Conservation (phyloP, 1,284 basidiomycete genomes). For the Pseudozyma flocculosa region DNA sequence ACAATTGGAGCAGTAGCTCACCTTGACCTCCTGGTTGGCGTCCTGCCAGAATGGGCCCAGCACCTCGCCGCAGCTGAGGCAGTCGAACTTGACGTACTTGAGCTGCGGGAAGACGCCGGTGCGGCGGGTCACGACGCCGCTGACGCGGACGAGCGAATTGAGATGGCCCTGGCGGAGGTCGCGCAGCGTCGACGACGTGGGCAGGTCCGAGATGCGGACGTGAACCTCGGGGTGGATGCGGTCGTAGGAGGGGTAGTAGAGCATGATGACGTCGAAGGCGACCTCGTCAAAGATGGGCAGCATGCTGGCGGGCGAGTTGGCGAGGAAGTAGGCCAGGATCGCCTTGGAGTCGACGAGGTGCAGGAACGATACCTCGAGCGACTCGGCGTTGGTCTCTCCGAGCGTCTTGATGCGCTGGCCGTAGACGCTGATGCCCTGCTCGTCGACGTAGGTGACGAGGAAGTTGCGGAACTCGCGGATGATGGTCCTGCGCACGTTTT, state of each 20-base stretch:
- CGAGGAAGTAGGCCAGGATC: constrained; percentile 94
- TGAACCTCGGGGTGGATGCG: constrained; percentile 98
- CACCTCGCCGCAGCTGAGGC: constrained; percentile 74
- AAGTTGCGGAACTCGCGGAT: constrained; percentile 91
- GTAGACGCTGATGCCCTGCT: constrained; percentile 86
- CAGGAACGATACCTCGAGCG: constrained; percentile 91
- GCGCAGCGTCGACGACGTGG: constrained; percentile 81
- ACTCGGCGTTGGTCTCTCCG: constrained; percentile 96
- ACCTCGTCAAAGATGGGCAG: constrained; percentile 93
- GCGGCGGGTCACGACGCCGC: constrained; percentile 94
- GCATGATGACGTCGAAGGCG: constrained; percentile 86
- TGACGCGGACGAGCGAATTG: constrained; percentile 91
- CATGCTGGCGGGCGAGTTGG: constrained; percentile 90
- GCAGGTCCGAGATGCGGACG: constrained; percentile 91
- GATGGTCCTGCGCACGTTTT: constrained; percentile 85
- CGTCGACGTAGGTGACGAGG: constrained; percentile 91
- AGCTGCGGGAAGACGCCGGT: constrained; percentile 97
- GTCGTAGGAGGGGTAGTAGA: constrained; percentile 94
- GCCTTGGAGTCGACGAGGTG: constrained; percentile 88
- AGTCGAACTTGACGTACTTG: constrained; percentile 99
- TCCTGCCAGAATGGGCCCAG: constrained; percentile 98
- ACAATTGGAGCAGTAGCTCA: constrained; percentile 83
- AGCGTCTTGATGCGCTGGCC: constrained; percentile 88
- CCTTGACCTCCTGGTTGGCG: constrained; percentile 86
- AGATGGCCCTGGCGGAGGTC: constrained; percentile 89